Conservation (phyloP, 768 basidiomycete species). For the Boletus huronensis region DNA sequence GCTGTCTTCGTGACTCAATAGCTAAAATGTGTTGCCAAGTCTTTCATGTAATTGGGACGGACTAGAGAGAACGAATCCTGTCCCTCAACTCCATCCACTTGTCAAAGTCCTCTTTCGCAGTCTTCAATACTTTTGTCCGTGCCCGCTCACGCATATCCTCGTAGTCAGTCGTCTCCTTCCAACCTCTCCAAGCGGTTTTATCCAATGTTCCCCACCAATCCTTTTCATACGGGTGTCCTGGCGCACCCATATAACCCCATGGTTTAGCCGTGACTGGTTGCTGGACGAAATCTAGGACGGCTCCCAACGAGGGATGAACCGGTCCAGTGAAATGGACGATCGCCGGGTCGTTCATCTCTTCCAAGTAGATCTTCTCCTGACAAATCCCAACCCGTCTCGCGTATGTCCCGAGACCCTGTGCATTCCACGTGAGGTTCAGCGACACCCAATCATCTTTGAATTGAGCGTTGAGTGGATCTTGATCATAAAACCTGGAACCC, state of each 20-base stretch:
- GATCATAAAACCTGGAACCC: not conserved
- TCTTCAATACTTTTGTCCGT: not conserved
- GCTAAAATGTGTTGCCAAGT: not conserved
- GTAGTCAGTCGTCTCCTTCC: conserved; percentile 16
- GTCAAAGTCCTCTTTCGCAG: not conserved
- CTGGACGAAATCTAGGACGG: not conserved
- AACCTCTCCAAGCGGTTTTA: conserved; percentile 40
- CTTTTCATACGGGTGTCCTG: conserved; percentile 44
- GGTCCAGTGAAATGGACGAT: not conserved
- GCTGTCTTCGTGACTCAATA: not conserved
- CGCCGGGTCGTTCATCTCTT: not conserved
- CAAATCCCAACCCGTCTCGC: not conserved
- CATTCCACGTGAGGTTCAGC: not conserved
- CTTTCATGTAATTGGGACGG: not conserved
- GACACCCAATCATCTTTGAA: not conserved
- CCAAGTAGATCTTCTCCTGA: not conserved
- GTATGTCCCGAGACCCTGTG: not conserved
- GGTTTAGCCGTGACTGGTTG: conserved; percentile 39
- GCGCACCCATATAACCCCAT: conserved; percentile 51
- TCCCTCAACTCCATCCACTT: not conserved
- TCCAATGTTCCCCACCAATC: conserved; percentile 46
- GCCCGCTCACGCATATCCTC: not conserved
- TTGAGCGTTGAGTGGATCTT: not conserved
- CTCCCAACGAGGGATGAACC: not conserved
- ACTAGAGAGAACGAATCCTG: not conserved